Evolutionary conservation across 2,329 filamentous ascomycete genomes (phyloP), one percentile per base, ranked within the genome.

Genomic region (Tolypocladium endophyticum): DNA sequence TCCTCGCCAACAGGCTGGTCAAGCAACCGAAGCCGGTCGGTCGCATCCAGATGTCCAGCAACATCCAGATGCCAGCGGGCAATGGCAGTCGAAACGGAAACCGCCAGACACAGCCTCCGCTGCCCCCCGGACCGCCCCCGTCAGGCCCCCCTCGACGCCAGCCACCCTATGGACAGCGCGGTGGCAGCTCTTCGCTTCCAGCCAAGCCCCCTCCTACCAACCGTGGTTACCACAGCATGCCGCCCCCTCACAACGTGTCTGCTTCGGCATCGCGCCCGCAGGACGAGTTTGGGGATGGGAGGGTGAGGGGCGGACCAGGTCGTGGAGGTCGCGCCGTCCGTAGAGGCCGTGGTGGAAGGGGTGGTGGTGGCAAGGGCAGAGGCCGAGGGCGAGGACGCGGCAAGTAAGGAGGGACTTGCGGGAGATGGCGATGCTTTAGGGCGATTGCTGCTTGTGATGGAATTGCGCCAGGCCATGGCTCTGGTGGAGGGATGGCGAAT

Each of bases 41-140:
- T 11, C 70, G 71, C 60, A 76, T 77, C 60, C 72, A 71, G 39
- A 66, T 77, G 68, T 69, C 74, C 5, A 74, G 70, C 64, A 76
- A 75, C 61, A 73, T 77, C 47, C 73, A 74, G 65, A 68, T 75
- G 65, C 72, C 73, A 23, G 63, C 57, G 11, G 50, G 52, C 38
- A 62, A 63, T 57, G 61, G 60, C 50, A 59, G 63, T 50, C 62
- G 58, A 47, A 59, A 63, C 8, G 63, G 28, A 35, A n/a, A 5
- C 28, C 50, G 30, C 50, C 50, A 53, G 50, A 53, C 59, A 36
- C 63, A 64, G 60, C 74, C 74, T 60, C 74, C 74, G 55, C 71
- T 75, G 28, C 74, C 74, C 60, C 69, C 72, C n/a, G 73, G 72
- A 43, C 74, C 72, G 50, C 72, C 72, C 52, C 73, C 73, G 45